Percentiles rank a stretch among this genome's conserved stretches.
Conservation (phyloP, 352 stramenopile species). For the Pythium chondricola region DNA sequence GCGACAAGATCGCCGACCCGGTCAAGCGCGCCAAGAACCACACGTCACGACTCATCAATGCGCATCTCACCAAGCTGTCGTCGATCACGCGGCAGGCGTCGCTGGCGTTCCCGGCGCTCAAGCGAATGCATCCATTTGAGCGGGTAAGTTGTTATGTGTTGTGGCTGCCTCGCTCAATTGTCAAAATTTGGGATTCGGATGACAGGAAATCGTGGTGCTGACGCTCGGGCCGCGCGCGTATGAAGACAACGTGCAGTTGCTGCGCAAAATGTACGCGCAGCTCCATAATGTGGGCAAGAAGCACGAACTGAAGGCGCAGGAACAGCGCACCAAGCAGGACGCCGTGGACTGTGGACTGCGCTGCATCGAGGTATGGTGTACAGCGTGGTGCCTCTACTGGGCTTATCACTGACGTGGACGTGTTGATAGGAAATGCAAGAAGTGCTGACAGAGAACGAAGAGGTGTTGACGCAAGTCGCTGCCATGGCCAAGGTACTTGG, state of each 20-base stretch:
- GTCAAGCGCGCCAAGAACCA: constrained; percentile 80
- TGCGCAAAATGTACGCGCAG: constrained; percentile 70
- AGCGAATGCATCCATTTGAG: constrained; percentile 77
- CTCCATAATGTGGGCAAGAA: constrained; percentile 74
- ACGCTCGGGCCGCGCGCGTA: constrained; percentile 69
- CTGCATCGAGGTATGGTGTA: constrained; percentile 55
- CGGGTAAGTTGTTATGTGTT: constrained; percentile 27
- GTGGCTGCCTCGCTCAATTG: not conserved
- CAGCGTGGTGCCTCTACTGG: not conserved
- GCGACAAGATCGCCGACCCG: constrained; percentile 70
- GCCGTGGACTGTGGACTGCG: constrained; percentile 61
- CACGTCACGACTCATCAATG: constrained; percentile 76
- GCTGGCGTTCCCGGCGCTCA: constrained; percentile 70
- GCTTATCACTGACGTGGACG: not conserved
- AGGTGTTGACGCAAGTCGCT: constrained; percentile 22
- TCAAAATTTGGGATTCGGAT: not conserved
- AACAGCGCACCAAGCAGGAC: constrained; percentile 74
- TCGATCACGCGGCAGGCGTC: constrained; percentile 62
- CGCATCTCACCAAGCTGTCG: constrained; percentile 70
- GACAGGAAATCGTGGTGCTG: constrained; percentile 73
- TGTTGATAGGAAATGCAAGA: constrained; percentile 14
- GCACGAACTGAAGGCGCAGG: constrained; percentile 61
- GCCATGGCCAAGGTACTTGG: constrained; percentile 24
- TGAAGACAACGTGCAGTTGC: constrained; percentile 63
- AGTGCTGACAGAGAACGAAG: constrained; percentile 18